A percentile compares a stretch with the other conserved stretches of the same genome.
Evolutionary conservation across 2,329 filamentous ascomycete species (phyloP).

Genomic region (Fusarium humuli): DNA sequence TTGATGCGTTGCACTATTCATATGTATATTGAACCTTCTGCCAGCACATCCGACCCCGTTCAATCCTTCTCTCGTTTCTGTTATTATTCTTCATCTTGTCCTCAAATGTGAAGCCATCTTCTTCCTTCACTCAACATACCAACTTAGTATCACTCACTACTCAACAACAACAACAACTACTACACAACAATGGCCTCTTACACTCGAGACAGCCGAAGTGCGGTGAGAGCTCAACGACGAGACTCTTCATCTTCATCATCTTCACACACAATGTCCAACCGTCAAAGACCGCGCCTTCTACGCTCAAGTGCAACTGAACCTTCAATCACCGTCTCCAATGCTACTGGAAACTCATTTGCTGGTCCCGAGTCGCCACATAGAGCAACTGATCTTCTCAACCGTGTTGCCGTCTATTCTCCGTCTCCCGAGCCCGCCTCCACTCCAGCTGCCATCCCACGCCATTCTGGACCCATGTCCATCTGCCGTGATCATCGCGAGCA

Average conservation of each 20-base stretch:
- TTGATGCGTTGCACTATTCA: slow-evolving; percentile 19
- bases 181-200: slow-evolving; percentile 43
- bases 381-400: slow-evolving; percentile 66
- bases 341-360: slow-evolving; percentile 63
- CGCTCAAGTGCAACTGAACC: slow-evolving; percentile 68
- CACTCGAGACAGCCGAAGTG: slow-evolving; percentile 43
- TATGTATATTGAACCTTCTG: slow-evolving; percentile 38
- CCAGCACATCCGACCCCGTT: slow-evolving; percentile 26
- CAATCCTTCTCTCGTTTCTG: slow-evolving; percentile 15
- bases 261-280: slow-evolving; percentile 42
- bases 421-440: slow-evolving; percentile 37
- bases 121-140: background rate
- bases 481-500: slow-evolving; percentile 36
- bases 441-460: slow-evolving; percentile 37
- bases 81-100: slow-evolving; percentile 16
- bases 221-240: slow-evolving; percentile 43
- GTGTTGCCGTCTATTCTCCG: slow-evolving; percentile 62
- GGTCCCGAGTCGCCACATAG: slow-evolving; percentile 61
- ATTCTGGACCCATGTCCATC: slow-evolving; percentile 41
- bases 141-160: background rate
- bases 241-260: slow-evolving; percentile 45
- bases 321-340: slow-evolving; percentile 67
- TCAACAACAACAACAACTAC: background rate
- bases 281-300: slow-evolving; percentile 65
- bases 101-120: slow-evolving; percentile 34